Base-by-base conservation (phyloP, 768 basidiomycete genomes). In the Leccinum longicurvipes region DNA sequence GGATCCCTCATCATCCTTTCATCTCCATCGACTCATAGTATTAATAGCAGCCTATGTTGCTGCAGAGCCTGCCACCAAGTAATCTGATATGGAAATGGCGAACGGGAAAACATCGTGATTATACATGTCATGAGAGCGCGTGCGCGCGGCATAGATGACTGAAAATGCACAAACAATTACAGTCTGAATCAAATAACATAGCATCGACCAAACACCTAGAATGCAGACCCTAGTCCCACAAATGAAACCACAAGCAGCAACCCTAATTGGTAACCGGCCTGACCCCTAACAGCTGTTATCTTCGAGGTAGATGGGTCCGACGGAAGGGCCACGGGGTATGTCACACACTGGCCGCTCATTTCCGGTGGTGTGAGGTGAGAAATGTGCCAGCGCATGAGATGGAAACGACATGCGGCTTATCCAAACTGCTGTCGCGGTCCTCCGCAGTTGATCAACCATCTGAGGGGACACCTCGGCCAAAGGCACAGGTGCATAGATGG, bases 401-500 rank as follows among this genome's bases (percentile, higher is more conserved):
- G 60, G 57, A 14, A 54, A 34, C 25, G 57, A 58, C 9, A 24
- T 55, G 10, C 63, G 66, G 51, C 59, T 63, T 42, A 91, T 75
- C 89, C 88, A 89, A 10, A 84, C 87, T 62, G 88, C 87, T 50
- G 76, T 82, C n/a, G 81, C 82, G 19, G 73, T 77, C 27, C 79
- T 77, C 19, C 82, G 74, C 42, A 85, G 61, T 32, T 78, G 75
- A 19, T 74, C 69, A 2, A 81, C 82, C 21, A 81, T 71, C 49
- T 81, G 73, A 32, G 77, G 74, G 9, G 87, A 79, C 10, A 89
- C 71, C 12, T 80, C 76, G 56, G 71, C 76, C 39, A 86, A 67
- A 0, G 85, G 80, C 1, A 91, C 78, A 12, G 87, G 86, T n/a
- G 86, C 84, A 64, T 89, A 91, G n/a, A 91, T 58, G 4, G 61